These are phyloP conservation scores for Anisodus tanguticus DNA, from an alignment of 257 asterid genomes.

Conservation along the genomic window DNA sequence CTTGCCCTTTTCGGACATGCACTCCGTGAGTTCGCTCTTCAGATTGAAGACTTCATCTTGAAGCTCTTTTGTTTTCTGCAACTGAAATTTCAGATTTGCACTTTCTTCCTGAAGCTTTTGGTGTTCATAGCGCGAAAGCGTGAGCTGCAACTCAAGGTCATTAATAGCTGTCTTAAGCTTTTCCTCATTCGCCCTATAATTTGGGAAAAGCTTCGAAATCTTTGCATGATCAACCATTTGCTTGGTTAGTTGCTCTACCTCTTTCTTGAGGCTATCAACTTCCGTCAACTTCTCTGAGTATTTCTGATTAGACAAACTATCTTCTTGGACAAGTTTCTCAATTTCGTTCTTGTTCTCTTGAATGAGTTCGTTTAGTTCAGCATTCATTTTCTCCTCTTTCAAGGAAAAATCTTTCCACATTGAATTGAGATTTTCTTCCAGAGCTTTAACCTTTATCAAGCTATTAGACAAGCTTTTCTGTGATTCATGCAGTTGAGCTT, in stretches of 20 bases:
- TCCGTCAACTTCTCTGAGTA: slow-evolving; percentile 42
- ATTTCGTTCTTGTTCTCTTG: slow-evolving; percentile 44
- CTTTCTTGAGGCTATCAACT: slow-evolving; percentile 46
- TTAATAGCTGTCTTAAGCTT: slow-evolving; percentile 60
- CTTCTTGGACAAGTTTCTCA: slow-evolving; percentile 47
- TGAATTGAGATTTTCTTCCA: slow-evolving; percentile 58
- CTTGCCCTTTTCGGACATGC: slow-evolving; percentile 53
- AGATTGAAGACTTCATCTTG: slow-evolving; percentile 56
- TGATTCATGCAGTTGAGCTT: slow-evolving; percentile 48
- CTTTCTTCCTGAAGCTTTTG: slow-evolving; percentile 63
- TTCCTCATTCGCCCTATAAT: slow-evolving; percentile 62
- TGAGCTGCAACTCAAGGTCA: slow-evolving; percentile 75
- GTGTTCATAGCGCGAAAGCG: slow-evolving; percentile 69
- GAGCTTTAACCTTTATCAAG: slow-evolving; percentile 47
- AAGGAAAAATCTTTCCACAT: slow-evolving; percentile 46
- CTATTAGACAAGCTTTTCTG: slow-evolving; percentile 48
- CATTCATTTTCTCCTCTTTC: slow-evolving; percentile 52
- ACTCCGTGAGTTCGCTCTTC: slow-evolving; percentile 49
- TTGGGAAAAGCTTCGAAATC: slow-evolving; percentile 48
- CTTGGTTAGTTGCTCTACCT: slow-evolving; percentile 46
- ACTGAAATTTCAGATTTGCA: slow-evolving; percentile 51
- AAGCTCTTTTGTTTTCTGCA: slow-evolving; percentile 58
- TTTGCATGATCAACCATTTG: slow-evolving; percentile 58
- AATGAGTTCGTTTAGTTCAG: slow-evolving; percentile 56
- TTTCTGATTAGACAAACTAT: slow-evolving; percentile 37